These are phyloP conservation scores for Encephalitozoon intestinalis DNA, from an alignment of 371 early-diverging fungal genomes.

Conservation along the genomic window DNA sequence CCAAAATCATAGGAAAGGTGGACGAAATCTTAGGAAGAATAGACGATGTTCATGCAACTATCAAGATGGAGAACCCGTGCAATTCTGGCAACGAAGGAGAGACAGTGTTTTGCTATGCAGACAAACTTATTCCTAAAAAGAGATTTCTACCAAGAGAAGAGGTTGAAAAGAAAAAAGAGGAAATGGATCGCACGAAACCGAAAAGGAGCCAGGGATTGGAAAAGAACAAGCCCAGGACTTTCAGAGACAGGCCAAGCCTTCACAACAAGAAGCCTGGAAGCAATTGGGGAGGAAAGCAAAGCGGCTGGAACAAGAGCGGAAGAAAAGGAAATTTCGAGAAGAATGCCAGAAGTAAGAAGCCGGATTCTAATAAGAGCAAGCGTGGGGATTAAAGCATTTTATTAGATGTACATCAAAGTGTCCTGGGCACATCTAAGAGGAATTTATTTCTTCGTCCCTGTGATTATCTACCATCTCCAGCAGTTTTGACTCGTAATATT, in stretches of 20 bases:
- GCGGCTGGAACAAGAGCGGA: background rate
- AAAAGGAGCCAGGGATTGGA: background rate
- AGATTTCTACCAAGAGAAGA: conserved; percentile 48
- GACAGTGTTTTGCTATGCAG: conserved; percentile 35
- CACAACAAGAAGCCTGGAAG: background rate
- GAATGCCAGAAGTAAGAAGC: background rate
- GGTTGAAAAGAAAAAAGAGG: conserved; percentile 45
- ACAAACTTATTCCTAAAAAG: conserved; percentile 48
- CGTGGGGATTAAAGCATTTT: background rate
- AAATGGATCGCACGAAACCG: conserved; percentile 4
- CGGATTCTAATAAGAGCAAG: background rate
- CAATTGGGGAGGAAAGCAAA: background rate
- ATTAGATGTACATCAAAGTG: background rate
- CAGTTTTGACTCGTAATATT: background rate
- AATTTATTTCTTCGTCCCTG: background rate
- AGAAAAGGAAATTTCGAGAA: background rate
- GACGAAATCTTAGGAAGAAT: conserved; percentile 95
- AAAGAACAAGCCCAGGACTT: background rate
- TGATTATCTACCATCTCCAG: background rate
- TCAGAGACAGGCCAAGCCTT: background rate
- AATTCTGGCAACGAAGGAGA: background rate
- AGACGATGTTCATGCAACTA: conserved; percentile 68
- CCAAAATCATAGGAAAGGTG: conserved; percentile 88
- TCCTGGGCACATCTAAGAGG: background rate
- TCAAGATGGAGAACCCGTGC: conserved; percentile 14